phyloP scores from a whole-genome alignment of 805 yeast species.

The Candida parachauliodes region DNA sequence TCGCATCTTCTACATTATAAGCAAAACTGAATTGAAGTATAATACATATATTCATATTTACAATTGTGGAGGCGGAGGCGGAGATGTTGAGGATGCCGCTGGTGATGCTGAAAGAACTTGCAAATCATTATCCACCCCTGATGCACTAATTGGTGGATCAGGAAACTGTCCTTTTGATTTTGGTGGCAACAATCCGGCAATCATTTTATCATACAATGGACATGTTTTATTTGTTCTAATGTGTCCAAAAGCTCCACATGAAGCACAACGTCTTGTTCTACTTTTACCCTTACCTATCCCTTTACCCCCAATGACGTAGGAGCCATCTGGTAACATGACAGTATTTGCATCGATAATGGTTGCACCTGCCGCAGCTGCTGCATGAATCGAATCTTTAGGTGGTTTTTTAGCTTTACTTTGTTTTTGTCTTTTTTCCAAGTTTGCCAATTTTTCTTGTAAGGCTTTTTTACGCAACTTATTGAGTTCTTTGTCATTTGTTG shows the following conservation, averaged over 20 bases:
- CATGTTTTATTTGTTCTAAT: slow-evolving; percentile 89
- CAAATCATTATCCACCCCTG: background rate
- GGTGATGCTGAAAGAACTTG: background rate
- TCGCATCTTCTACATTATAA: too few species aligned
- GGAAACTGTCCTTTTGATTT: slow-evolving; percentile 7
- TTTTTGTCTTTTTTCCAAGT: slow-evolving; percentile 62
- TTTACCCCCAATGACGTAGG: slow-evolving; percentile 53
- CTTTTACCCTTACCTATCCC: slow-evolving; percentile 72
- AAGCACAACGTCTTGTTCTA: slow-evolving; percentile 80
- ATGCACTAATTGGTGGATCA: slow-evolving; percentile 3
- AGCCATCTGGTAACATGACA: slow-evolving; percentile 41
- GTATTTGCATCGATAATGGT: slow-evolving; percentile 41
- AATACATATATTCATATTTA: slow-evolving; percentile 1
- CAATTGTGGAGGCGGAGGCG: slow-evolving; percentile 1
- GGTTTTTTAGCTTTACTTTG: slow-evolving; percentile 31
- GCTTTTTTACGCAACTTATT: slow-evolving; percentile 73
- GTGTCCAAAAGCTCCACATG: slow-evolving; percentile 95
- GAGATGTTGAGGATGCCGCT: background rate
- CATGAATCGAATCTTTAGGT: slow-evolving; percentile 31
- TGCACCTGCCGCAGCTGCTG: slow-evolving; percentile 43
- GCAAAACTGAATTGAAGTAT: too few species aligned
- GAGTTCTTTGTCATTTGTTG: slow-evolving; percentile 81
- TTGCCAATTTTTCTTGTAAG: slow-evolving; percentile 79
- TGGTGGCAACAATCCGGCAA: slow-evolving; percentile 21
- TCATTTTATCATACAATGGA: slow-evolving; percentile 63